Conservation (phyloP, 2,329 filamentous ascomycete genomes). For the Hymenoscyphus scutula region DNA sequence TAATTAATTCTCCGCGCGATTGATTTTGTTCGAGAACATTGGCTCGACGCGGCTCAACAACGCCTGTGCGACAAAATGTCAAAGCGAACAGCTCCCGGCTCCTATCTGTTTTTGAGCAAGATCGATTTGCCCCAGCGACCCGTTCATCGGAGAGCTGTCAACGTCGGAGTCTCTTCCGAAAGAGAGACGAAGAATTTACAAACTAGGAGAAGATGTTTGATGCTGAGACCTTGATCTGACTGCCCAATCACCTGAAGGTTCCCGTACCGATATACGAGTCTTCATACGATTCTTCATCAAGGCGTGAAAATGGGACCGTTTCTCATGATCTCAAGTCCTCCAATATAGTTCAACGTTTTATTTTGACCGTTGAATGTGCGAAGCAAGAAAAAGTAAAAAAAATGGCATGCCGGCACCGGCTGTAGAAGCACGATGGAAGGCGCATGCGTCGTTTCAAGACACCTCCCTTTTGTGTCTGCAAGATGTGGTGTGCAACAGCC, state of each 20-base stretch:
- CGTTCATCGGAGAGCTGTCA: background rate
- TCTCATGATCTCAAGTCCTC: background rate
- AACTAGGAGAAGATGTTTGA: background rate
- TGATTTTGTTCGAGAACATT: background rate
- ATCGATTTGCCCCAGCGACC: background rate
- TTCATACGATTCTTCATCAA: background rate
- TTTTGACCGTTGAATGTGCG: background rate
- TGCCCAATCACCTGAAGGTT: background rate
- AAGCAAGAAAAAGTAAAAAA: background rate
- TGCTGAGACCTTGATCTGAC: background rate
- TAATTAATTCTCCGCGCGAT: background rate
- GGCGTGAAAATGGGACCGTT: background rate
- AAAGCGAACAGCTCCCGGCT: background rate
- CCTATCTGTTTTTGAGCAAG: background rate
- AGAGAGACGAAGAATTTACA: background rate
- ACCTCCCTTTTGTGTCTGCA: background rate
- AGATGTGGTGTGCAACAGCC: background rate
- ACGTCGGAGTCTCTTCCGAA: background rate
- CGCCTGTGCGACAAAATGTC: background rate
- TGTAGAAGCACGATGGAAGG: background rate
- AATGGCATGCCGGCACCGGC: background rate
- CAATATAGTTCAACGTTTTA: background rate
- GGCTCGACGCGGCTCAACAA: background rate
- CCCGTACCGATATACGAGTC: background rate
- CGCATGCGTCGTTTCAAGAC: background rate